Conservation (phyloP, 2,329 filamentous ascomycete genomes). For the Leptographium flavum region DNA sequence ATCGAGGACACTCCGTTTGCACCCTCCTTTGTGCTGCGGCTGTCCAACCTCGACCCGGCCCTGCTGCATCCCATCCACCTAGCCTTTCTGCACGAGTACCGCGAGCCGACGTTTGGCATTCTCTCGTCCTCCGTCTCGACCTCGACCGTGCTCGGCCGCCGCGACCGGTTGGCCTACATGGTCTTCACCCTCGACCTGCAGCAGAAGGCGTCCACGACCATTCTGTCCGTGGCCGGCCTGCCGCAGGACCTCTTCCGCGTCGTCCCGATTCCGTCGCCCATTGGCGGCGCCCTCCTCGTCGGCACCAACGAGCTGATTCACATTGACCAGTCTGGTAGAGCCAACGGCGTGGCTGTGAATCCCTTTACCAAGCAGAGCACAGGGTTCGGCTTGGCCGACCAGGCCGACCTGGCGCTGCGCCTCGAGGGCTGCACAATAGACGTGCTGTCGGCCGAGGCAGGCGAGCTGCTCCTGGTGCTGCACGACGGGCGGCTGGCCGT, state of each 20-base stretch:
- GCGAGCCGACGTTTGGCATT: constrained; percentile 93
- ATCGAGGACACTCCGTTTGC: constrained; percentile 62
- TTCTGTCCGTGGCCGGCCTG: constrained; percentile 71
- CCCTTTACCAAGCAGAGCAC: constrained; percentile 73
- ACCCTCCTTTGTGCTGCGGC: constrained; percentile 81
- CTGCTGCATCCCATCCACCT: constrained; percentile 83
- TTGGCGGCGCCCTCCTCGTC: constrained; percentile 77
- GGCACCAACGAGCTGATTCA: constrained; percentile 88
- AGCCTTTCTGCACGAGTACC: constrained; percentile 89
- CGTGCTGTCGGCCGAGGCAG: constrained; percentile 58
- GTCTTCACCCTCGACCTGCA: constrained; percentile 93
- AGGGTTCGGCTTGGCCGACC: constrained; percentile 72
- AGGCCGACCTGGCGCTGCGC: constrained; percentile 64
- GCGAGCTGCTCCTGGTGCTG: constrained; percentile 74
- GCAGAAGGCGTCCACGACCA: constrained; percentile 82
- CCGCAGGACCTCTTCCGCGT: constrained; percentile 80
- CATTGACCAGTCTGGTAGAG: constrained; percentile 87
- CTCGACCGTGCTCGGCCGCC: constrained; percentile 67
- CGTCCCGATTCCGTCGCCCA: constrained; percentile 67
- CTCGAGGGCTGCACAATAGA: constrained; percentile 73
- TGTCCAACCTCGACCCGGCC: constrained; percentile 76
- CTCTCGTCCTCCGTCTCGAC: constrained; percentile 63
- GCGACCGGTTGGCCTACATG: constrained; percentile 77
- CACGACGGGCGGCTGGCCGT: constrained; percentile 61
- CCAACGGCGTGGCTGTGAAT: constrained; percentile 86